Evolutionary conservation across 192 early-diverging fungal species (phyloP), one percentile per base, ranked within the genome.

Genomic region (Polychytrium aggregatum): DNA sequence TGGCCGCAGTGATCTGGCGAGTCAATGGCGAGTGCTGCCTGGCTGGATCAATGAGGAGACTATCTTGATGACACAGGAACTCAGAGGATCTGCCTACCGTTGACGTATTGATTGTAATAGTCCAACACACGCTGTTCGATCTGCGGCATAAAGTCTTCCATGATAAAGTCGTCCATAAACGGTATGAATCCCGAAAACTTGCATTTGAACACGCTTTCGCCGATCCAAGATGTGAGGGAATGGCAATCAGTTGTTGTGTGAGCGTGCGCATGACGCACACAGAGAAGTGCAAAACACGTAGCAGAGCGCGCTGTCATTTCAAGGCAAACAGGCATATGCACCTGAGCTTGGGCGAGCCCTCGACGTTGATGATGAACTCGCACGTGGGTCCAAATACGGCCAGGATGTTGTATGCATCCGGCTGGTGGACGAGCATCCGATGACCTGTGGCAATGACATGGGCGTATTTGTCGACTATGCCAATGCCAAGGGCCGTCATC

Each of bases 111-210:
- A 28, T 82, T 72, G 46, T 82, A 79, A 49, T 83, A 75, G 28
- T 81, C 76, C 64, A 88, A 64, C 0, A 87, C 82, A 35, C 83
- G 76, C n/a, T 87, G 76, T 52, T 93, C 86, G 43, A 88, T 82
- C 44, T 83, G 79, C 9, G 88, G 85, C 50, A 96, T 50, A 44
- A 88, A 93, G 20, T 87, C 65, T 67, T 82, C 82, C 58, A 76
- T 47, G 38, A 89, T 74, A 67, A 87, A 87, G 33, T 87, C 85
- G 37, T 87, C 74, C 36, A 87, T 46, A 64, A 84, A 87, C 16
- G 48, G 65, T 38, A 65, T 62, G 46, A 87, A 85, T 17, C 65
- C 63, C 18, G 63, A 73, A 18, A 64, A 48, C 43, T 67, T 68
- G 20, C 10, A 13, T 41, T 8, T 37, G n/a, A 24, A n/a, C 28